Conservation (phyloP, 2,329 filamentous ascomycete genomes). For the Fusarium transvaalense region DNA sequence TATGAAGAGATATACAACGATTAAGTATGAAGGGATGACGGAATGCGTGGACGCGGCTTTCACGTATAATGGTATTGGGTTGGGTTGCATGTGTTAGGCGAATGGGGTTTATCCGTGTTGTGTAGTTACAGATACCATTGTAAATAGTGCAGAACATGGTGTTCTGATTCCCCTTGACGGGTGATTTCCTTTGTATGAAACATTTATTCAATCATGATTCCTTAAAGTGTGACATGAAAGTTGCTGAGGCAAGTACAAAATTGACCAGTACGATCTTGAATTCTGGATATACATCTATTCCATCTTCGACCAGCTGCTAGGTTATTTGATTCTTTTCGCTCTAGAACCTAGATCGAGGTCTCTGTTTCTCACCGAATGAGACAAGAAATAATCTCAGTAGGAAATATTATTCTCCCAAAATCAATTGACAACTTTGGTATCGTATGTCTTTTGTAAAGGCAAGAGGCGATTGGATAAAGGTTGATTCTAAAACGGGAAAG, state of each 20-base stretch:
- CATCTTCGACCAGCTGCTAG: background rate
- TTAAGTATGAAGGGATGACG: slow-evolving; percentile 34
- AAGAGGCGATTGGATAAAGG: slow-evolving; percentile 5
- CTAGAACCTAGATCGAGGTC: no score
- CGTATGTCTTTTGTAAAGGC: background rate
- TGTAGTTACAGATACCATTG: slow-evolving; percentile 41
- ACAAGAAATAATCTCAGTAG: background rate
- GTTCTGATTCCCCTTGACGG: slow-evolving; percentile 29
- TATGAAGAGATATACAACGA: slow-evolving; percentile 24
- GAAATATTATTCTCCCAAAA: background rate
- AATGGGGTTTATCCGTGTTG: slow-evolving; percentile 44
- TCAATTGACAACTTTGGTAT: no score
- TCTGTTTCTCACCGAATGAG: no score
- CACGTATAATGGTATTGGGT: slow-evolving; percentile 28
- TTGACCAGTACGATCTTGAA: background rate
- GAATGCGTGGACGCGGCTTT: slow-evolving; percentile 40
- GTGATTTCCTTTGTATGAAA: slow-evolving; percentile 21
- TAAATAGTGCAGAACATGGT: slow-evolving; percentile 38
- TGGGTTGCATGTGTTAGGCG: slow-evolving; percentile 38
- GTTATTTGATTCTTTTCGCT: background rate
- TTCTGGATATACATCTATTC: background rate
- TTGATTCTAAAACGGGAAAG: slow-evolving; percentile 38
- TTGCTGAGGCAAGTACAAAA: background rate
- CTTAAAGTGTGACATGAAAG: background rate
- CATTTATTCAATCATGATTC: background rate